Evolutionary conservation across 2,329 filamentous ascomycete genomes (phyloP), one percentile per base, ranked within the genome.

Genomic region (Fusarium nematophilum): DNA sequence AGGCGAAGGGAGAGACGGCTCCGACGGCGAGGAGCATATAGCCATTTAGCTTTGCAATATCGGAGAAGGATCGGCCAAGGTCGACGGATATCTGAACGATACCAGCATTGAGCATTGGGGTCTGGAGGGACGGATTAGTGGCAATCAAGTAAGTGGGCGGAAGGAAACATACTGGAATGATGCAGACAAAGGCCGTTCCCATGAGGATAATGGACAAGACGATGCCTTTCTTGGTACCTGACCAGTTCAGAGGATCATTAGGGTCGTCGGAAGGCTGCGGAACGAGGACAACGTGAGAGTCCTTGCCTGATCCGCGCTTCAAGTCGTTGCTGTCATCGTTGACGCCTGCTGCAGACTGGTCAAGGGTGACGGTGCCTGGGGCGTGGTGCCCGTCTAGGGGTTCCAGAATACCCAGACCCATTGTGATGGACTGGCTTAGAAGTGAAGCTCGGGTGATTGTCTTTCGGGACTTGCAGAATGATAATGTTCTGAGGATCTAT

Each of bases 221-320:
- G 7, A 30, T n/a, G 14, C 9, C 17, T 18, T 50, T 50, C 53
- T 56, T 56, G 13, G 29, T 18, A 9, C 17, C 9, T 7, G 42
- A 26, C 48, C 48, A 57, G 14, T 57, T 57, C 48, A 57, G 30
- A 3, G 53, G 53, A 14, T 57, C 53, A 9, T 57, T 57, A n/a
- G 48, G 48, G 17, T 57, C 53, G 33, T 48, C 48, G 14, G 48
- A 57, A 21, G 53, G 53, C 26, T 57, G 53, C 5, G 53, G 53
- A 9, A 47, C 53, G 5, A 57, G 53, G 7, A 57, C 34, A 13
- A 57, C 43, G 26, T 51, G 39, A 6, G 39, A 39, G 34, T 56
- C 27, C 21, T 30, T 53, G 42, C 48, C 48, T 6, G 36, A 15
- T n/a, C 30, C 53, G 13, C n/a, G 53, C 42, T 53, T 57, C 15